phyloP scores from a whole-genome alignment of 306 rosid genomes.

The Geum urbanum region DNA sequence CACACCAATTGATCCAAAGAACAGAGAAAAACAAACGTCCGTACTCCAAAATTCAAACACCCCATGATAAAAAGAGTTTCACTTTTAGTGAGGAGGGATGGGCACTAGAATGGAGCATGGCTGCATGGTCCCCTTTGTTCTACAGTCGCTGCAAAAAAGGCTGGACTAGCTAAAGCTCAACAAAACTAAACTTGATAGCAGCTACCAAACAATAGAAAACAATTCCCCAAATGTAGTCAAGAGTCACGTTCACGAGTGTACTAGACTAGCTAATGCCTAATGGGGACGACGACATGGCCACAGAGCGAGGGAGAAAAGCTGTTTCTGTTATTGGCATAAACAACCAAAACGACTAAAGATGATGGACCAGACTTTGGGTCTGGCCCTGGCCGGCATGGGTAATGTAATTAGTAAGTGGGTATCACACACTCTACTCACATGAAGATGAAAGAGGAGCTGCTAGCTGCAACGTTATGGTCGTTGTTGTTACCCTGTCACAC shows the following conservation, averaged over 20 bases:
- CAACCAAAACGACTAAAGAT: not conserved
- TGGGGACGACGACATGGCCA: not conserved
- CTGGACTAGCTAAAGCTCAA: not conserved
- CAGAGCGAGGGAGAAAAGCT: not conserved
- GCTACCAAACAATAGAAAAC: not conserved
- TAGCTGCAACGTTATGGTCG: not conserved
- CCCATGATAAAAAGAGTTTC: too few species aligned
- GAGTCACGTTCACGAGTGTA: slow-evolving; percentile 2
- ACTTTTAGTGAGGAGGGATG: too few species aligned
- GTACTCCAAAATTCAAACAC: too few species aligned
- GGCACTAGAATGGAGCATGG: too few species aligned
- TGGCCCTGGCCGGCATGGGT: too few species aligned
- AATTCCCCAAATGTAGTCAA: not conserved
- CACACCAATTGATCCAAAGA: too few species aligned
- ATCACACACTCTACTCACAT: not conserved
- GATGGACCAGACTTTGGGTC: too few species aligned
- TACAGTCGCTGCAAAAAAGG: too few species aligned
- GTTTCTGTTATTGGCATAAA: not conserved
- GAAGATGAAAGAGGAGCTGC: too few species aligned
- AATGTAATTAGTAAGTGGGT: not conserved
- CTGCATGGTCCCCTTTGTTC: too few species aligned
- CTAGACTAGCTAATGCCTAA: too few species aligned
- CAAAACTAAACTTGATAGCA: not conserved
- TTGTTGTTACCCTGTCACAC: not conserved
- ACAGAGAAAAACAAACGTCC: too few species aligned